These are phyloP conservation scores for Salix caprea DNA, from an alignment of 345 rosid genomes.

Conservation along the genomic window DNA sequence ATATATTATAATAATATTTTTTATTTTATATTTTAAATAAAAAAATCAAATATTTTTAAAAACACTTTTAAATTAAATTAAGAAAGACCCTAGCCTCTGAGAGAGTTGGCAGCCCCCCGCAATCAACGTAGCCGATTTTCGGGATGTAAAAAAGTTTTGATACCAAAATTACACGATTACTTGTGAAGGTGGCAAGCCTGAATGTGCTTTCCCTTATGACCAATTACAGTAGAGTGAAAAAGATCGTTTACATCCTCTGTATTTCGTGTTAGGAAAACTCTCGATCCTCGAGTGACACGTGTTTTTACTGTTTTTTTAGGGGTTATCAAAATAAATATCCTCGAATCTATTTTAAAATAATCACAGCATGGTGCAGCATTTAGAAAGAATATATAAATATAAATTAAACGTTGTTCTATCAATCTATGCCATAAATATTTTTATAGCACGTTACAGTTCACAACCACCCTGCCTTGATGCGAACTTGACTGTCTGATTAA, in stretches of 20 bases:
- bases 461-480: neutral
- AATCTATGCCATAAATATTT: too few relatives aligned
- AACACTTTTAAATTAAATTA: too few relatives aligned
- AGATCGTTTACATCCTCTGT: neutral
- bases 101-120: constrained; percentile 21
- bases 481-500: neutral
- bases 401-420: too few relatives aligned
- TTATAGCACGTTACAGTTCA: too few relatives aligned
- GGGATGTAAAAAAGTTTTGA: too few relatives aligned
- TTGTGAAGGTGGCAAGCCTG: constrained; percentile 14
- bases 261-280: neutral
- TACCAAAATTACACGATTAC: constrained; percentile 4
- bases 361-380: neutral
- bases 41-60: too few relatives aligned
- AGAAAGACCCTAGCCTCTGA: neutral
- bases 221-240: neutral
- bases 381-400: too few relatives aligned
- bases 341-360: neutral
- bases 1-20: too few relatives aligned
- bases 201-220: neutral
- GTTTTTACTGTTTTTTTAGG: neutral
- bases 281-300: neutral
- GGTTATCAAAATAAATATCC: neutral
- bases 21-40: too few relatives aligned
- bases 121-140: constrained; percentile 36